Percentiles rank a stretch among this genome's conserved stretches.
phyloP scores from a whole-genome alignment of 495 filamentous ascomycete species.

The Aspergillus ostianus region DNA sequence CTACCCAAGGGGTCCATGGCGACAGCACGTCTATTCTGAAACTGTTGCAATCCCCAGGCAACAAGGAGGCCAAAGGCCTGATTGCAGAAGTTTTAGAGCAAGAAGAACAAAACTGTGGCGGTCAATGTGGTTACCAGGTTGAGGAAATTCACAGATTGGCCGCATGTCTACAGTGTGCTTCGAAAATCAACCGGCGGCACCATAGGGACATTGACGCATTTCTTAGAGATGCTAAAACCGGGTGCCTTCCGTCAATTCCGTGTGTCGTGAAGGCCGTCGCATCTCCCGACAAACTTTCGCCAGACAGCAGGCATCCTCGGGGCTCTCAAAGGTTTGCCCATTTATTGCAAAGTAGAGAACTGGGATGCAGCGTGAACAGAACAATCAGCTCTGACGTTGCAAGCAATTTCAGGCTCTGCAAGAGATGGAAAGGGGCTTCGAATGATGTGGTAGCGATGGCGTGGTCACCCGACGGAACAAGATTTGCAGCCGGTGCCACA shows the following conservation, averaged over 20 bases:
- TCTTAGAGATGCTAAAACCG: conserved; percentile 18
- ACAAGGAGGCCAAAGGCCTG: background rate
- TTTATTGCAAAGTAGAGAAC: conserved; percentile 17
- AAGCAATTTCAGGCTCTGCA: conserved; percentile 33
- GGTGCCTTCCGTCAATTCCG: conserved; percentile 14
- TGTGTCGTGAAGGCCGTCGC: conserved; percentile 11
- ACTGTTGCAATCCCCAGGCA: background rate
- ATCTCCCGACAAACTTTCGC: background rate
- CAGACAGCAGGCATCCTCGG: background rate
- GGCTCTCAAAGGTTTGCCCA: conserved; percentile 5
- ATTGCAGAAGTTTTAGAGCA: background rate
- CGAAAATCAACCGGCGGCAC: conserved; percentile 10
- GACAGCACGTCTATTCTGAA: conserved; percentile 1
- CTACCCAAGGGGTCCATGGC: background rate
- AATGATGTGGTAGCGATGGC: conserved; percentile 47
- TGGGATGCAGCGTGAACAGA: conserved; percentile 23
- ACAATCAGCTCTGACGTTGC: conserved; percentile 20
- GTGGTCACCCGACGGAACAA: conserved; percentile 50
- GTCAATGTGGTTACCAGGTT: background rate
- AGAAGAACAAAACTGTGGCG: background rate
- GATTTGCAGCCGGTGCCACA: conserved; percentile 62
- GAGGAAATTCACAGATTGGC: conserved; percentile 6
- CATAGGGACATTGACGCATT: conserved; percentile 17
- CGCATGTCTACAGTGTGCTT: conserved; percentile 9
- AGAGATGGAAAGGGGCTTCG: conserved; percentile 52